A percentile compares a stretch with the other conserved stretches of the same genome.
Conservation (phyloP, 192 early-diverging fungal species). For the Glomus cerebriforme region DNA sequence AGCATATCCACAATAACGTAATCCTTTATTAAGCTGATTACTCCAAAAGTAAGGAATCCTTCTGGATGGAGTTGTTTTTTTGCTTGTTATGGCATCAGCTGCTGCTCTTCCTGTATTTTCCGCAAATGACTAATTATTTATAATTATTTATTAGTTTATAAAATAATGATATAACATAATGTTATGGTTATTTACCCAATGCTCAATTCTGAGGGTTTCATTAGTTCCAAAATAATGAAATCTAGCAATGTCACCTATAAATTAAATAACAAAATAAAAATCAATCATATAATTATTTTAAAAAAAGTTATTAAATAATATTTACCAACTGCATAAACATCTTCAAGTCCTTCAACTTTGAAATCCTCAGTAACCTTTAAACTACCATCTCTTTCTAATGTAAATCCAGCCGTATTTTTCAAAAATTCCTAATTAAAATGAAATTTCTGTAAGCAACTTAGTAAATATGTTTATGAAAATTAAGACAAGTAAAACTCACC, state of each 20-base stretch:
- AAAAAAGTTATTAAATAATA: neutral
- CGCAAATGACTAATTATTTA: constrained; percentile 38
- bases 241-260: constrained; percentile 56
- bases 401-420: constrained; percentile 37
- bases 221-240: constrained; percentile 51
- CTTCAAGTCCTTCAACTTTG: constrained; percentile 40
- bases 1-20: constrained; percentile 59
- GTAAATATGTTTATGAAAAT: neutral
- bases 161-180: neutral
- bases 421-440: constrained; percentile 40
- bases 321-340: constrained; percentile 54
- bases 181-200: constrained; percentile 42
- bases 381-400: constrained; percentile 48
- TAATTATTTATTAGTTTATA: neutral
- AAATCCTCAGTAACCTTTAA: constrained; percentile 49
- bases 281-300: neutral
- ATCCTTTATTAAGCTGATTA: constrained; percentile 53
- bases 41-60: constrained; percentile 64
- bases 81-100: constrained; percentile 35
- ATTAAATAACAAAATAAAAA: constrained; percentile 5
- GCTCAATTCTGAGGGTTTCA: constrained; percentile 53
- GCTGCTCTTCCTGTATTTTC: constrained; percentile 41
- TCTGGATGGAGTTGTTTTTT: constrained; percentile 40
- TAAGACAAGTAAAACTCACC: neutral
- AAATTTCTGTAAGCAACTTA: neutral